These are phyloP conservation scores for Postia placenta DNA, from an alignment of 768 basidiomycete genomes.

Conservation along the genomic window DNA sequence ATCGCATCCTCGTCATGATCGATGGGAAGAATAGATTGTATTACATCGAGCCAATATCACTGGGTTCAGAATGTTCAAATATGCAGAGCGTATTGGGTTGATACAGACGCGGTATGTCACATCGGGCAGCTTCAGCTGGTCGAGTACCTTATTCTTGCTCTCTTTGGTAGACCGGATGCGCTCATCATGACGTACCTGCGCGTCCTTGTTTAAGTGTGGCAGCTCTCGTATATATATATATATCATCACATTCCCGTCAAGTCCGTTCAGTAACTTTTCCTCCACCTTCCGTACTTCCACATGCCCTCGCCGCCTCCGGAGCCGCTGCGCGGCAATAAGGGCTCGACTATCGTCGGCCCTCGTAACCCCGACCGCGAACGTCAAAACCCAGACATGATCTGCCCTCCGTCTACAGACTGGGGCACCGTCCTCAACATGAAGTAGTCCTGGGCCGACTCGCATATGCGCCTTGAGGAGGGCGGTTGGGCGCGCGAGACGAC, in stretches of 20 bases:
- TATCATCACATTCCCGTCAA: no score
- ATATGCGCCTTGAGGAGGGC: slow-evolving; percentile 4
- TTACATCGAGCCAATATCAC: no score
- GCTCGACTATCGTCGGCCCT: slow-evolving; percentile 1
- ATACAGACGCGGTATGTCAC: no score
- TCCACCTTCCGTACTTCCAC: no score
- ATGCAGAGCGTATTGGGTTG: no score
- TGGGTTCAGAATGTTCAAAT: no score
- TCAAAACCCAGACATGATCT: background rate
- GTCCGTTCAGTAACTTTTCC: no score
- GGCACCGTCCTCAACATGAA: slow-evolving; percentile 3
- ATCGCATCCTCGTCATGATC: no score
- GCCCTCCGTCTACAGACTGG: background rate
- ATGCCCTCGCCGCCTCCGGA: no score
- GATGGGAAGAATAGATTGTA: no score
- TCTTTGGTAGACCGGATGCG: background rate
- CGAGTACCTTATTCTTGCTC: background rate
- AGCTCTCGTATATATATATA: no score
- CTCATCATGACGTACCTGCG: background rate
- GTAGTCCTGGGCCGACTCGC: slow-evolving; percentile 4
- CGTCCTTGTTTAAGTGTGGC: background rate
- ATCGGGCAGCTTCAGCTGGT: no score
- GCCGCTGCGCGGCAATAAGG: background rate
- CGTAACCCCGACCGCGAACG: slow-evolving; percentile 4
- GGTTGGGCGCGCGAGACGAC: slow-evolving; percentile 3